Evolutionary conservation across 2,329 filamentous ascomycete species (phyloP), one percentile per base, ranked within the genome.

Genomic region (Claviceps arundinis): DNA sequence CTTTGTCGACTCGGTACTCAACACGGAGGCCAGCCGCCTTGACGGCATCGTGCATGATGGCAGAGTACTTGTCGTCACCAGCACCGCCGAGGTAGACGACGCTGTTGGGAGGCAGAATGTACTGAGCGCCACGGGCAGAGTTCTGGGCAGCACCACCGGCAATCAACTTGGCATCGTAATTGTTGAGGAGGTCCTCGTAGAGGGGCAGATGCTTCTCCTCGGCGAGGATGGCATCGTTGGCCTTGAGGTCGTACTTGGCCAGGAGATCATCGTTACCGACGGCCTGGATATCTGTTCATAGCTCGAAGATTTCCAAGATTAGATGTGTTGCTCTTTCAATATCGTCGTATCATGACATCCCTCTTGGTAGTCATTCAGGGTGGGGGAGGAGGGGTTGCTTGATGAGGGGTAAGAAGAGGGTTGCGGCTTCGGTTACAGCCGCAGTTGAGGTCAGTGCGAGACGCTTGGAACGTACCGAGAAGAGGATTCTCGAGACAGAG

Each of bases 131-230:
- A 65, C 93, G 85, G 61, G 93, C 91, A 51, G 89, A 94, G 80
- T 98, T 98, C 75, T 98, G 93, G 34, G 93, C 93, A 52, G 93
- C 93, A 64, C 93, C 93, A 59, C 93, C 93, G 51, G 93, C 89
- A 66, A 97, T 93, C 68, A 97, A 78, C 74, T 95, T 94, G 57
- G 91, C 91, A 62, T 93, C 82, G 73, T 84, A 88, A 78, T 93
- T 91, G 72, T 87, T 85, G 62, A 96, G 81, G 60, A 97, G 81
- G 65, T 98, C 93, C 67, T 97, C 90, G 71, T 89, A 98, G 65
- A 98, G 80, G 46, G 78, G 81, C 66, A 85, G 77, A 73, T 98
- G 93, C 76, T 95, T 85, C 66, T 88, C 82, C 70, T 95, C 89
- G 52, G 91, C 91, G 56, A 98, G 87, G 69, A 98, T 96, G 63